Evolutionary conservation across 305 asterid species (phyloP).

Genomic region (Euphrasia arctica): DNA sequence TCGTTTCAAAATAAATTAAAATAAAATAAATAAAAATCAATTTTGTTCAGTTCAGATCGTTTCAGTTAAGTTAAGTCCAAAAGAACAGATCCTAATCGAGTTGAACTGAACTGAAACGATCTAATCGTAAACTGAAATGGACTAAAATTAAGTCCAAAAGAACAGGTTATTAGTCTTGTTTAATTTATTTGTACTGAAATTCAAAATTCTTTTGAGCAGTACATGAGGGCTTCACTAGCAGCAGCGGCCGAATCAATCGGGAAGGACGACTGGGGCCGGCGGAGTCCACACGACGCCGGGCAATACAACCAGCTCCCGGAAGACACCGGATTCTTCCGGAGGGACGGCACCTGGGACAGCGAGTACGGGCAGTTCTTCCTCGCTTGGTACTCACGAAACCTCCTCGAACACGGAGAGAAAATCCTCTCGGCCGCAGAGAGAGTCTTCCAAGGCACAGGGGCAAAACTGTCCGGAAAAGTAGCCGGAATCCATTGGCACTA

Average conservation of each 20-base stretch:
- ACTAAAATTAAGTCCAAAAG: no score
- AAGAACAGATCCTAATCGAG: no score
- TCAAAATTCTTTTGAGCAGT: conserved; percentile 36
- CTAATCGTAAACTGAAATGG: no score
- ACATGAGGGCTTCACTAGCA: conserved; percentile 85
- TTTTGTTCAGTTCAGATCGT: no score
- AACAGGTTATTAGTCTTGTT: no score
- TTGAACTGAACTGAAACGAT: no score
- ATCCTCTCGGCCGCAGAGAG: conserved; percentile 61
- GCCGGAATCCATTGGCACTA: conserved; percentile 97
- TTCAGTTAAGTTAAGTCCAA: no score
- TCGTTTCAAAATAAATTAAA: no score
- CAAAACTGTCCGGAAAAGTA: conserved; percentile 79
- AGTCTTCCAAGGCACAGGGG: conserved; percentile 68
- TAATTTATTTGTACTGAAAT: no score
- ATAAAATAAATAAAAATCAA: no score
- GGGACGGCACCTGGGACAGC: conserved; percentile 79
- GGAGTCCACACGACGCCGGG: conserved; percentile 89
- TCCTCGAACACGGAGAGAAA: conserved; percentile 76
- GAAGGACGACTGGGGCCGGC: conserved; percentile 70
- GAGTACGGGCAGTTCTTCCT: conserved; percentile 78
- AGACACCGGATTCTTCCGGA: conserved; percentile 75
- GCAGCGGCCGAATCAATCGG: conserved; percentile 74
- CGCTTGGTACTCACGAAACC: conserved; percentile 76
- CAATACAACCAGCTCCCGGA: conserved; percentile 77